Conservation (phyloP, 495 filamentous ascomycete genomes). For the Cryomyces antarcticus region DNA sequence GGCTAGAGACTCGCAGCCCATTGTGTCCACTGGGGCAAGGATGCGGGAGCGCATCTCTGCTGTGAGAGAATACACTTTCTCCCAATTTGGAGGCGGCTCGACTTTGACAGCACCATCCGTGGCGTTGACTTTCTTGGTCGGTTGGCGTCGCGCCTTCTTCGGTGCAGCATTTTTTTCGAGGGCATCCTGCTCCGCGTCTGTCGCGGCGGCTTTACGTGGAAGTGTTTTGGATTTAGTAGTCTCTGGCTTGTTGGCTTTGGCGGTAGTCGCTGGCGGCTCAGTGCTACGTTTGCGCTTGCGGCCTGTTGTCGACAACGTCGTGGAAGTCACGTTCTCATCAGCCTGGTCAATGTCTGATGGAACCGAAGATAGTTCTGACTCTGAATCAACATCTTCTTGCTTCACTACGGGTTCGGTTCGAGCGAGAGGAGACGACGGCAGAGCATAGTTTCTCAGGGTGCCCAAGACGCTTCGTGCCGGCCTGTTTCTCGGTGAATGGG, state of each 20-base stretch:
- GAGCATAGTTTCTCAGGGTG: no score
- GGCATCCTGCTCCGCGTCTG: background rate
- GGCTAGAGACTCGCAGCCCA: slow-evolving; percentile 81
- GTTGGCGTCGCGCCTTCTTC: slow-evolving; percentile 32
- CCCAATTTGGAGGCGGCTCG: slow-evolving; percentile 64
- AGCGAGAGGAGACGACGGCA: no score
- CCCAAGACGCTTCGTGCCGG: no score
- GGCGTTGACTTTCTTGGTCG: slow-evolving; percentile 41
- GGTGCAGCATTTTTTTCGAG: slow-evolving; percentile 10
- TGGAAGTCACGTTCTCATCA: background rate
- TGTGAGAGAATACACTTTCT: slow-evolving; percentile 56
- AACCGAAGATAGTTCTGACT: background rate
- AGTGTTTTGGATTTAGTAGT: background rate
- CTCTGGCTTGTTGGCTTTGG: background rate
- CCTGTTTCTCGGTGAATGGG: no score
- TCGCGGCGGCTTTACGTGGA: background rate
- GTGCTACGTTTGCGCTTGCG: background rate
- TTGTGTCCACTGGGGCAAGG: slow-evolving; percentile 85
- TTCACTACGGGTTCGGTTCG: background rate
- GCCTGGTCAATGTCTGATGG: background rate
- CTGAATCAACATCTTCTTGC: background rate
- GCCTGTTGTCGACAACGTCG: no score
- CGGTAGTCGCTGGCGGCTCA: background rate
- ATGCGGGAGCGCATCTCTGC: slow-evolving; percentile 57
- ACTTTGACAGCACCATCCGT: slow-evolving; percentile 32